Conservation (phyloP, 306 rosid species). For the Vigna radiata region DNA sequence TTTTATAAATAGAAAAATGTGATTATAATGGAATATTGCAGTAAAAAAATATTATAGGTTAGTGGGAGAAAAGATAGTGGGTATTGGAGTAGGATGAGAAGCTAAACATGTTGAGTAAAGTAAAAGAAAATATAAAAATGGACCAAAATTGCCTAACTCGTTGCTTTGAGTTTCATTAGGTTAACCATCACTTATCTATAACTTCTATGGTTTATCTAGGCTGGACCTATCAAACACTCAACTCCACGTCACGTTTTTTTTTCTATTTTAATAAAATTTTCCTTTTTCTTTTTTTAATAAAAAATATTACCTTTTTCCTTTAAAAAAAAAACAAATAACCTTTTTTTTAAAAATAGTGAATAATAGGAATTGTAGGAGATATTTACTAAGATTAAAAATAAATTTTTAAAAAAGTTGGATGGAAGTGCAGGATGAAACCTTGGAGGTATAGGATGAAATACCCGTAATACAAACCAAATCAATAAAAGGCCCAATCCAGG, state of each 20-base stretch:
- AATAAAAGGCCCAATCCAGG: not conserved
- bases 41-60: too few species aligned
- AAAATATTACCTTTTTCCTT: too few species aligned
- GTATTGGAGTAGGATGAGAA: constrained; percentile 43
- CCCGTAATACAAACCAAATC: not conserved
- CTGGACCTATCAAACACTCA: not conserved
- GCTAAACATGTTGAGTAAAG: constrained; percentile 38
- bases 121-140: not conserved
- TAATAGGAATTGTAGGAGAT: not conserved
- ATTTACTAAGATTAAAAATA: too few species aligned
- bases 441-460: too few species aligned
- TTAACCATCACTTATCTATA: not conserved
- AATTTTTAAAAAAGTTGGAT: too few species aligned
- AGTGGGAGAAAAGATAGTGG: constrained; percentile 40
- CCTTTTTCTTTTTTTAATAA: too few species aligned
- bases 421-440: too few species aligned
- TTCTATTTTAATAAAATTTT: too few species aligned
- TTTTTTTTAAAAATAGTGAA: not conserved
- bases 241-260: not conserved
- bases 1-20: too few species aligned
- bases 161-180: constrained; percentile 12
- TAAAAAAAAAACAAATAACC: too few species aligned
- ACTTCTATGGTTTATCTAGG: constrained; percentile 4
- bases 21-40: too few species aligned
- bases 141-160: constrained; percentile 31